These are phyloP conservation scores for Kluyveromyces siamensis DNA, from an alignment of 805 yeast species.

Conservation along the genomic window DNA sequence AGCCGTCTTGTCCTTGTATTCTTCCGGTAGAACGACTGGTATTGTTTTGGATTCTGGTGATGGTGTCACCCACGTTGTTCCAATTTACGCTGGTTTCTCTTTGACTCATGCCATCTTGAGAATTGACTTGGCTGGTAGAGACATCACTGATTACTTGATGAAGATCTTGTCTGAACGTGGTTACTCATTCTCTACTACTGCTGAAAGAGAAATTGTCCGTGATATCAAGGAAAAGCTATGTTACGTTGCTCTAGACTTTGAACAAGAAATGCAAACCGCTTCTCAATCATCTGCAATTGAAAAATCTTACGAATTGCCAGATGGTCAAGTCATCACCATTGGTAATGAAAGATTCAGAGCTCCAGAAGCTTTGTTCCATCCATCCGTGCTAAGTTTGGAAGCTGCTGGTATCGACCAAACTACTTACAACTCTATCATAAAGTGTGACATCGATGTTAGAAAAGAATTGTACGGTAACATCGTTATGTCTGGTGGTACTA, in stretches of 20 bases:
- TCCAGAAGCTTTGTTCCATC: slow-evolving; percentile 99
- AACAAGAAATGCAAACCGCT: slow-evolving; percentile 99
- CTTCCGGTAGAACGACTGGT: slow-evolving; percentile 99
- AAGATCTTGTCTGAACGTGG: slow-evolving; percentile 98
- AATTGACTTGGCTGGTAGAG: slow-evolving; percentile 99
- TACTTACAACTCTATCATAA: slow-evolving; percentile 63
- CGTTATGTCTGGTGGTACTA: slow-evolving; percentile 99
- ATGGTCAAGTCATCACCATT: slow-evolving; percentile 98
- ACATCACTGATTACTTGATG: slow-evolving; percentile 97
- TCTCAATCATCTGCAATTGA: slow-evolving; percentile 97
- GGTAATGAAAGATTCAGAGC: slow-evolving; percentile 99
- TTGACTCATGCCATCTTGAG: slow-evolving; percentile 98
- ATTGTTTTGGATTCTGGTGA: slow-evolving; percentile 99
- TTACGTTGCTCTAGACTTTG: slow-evolving; percentile 98
- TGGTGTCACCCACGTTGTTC: slow-evolving; percentile 99
- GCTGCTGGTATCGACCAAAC: slow-evolving; percentile 99
- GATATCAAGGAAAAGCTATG: slow-evolving; percentile 95
- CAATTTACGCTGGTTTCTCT: slow-evolving; percentile 99
- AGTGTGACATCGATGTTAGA: slow-evolving; percentile 98
- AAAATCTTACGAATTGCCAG: slow-evolving; percentile 98
- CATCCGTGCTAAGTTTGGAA: slow-evolving; percentile 82
- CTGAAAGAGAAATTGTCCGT: slow-evolving; percentile 93
- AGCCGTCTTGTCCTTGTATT: slow-evolving; percentile 95
- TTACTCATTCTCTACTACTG: slow-evolving; percentile 96
- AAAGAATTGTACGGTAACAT: slow-evolving; percentile 98